phyloP scores from a whole-genome alignment of 129 eudicot genomes.

The Artemisia tridentata region DNA sequence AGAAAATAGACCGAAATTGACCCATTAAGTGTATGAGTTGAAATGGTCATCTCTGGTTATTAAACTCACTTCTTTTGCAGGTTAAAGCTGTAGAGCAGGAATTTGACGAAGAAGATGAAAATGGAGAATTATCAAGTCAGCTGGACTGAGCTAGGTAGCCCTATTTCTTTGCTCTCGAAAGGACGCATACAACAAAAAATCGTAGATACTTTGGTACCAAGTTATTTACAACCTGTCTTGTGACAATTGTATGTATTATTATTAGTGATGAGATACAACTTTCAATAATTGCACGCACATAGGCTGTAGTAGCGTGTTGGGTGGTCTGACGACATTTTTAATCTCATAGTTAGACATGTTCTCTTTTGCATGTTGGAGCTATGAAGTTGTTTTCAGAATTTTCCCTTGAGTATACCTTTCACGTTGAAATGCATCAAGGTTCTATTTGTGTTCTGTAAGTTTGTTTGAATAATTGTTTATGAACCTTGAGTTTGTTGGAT shows the following conservation, averaged over 20 bases:
- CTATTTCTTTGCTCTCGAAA: constrained; percentile 19
- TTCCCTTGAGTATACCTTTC: neutral
- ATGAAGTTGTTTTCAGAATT: neutral
- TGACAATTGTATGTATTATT: constrained; percentile 24
- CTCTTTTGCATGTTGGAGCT: neutral
- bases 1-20: neutral
- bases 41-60: neutral
- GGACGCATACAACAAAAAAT: neutral
- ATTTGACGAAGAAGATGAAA: constrained; percentile 76
- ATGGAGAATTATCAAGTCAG: constrained; percentile 43
- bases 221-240: constrained; percentile 3
- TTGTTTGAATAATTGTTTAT: neutral
- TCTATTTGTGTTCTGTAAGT: neutral
- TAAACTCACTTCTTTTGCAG: constrained; percentile 32
- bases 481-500: neutral
- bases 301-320: constrained; percentile 12
- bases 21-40: neutral
- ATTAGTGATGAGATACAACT: neutral
- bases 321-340: neutral
- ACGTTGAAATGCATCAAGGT: too few relatives aligned
- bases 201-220: neutral
- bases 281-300: constrained; percentile 9
- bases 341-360: neutral
- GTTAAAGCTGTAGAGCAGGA: constrained; percentile 94
- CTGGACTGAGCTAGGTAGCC: constrained; percentile 31